Conservation (phyloP, 306 rosid species). For the Cucurbita ficifolia region DNA sequence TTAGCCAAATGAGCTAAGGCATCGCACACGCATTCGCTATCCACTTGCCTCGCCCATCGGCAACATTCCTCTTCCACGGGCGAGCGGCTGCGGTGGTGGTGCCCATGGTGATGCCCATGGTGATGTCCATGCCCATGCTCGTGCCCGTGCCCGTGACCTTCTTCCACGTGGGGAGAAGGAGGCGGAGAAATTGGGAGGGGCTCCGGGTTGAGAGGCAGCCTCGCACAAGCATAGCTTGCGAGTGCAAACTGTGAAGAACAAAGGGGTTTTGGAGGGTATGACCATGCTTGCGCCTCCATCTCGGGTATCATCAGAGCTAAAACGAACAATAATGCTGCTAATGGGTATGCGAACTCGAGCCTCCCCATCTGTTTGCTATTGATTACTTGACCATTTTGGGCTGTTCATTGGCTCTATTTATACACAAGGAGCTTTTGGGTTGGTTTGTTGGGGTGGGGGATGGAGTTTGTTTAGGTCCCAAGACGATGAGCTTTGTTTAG, state of each 20-base stretch:
- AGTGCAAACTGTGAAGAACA: conserved; percentile 58
- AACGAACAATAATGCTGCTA: conserved; percentile 4
- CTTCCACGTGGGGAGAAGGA: conserved; percentile 8
- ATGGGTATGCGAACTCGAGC: neutral
- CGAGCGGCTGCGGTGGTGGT: conserved; percentile 10
- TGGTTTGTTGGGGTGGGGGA: neutral
- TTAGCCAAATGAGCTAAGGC: conserved; percentile 41
- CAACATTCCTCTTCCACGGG: conserved; percentile 48
- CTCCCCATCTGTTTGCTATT: neutral
- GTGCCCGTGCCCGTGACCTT: neutral
- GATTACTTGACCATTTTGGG: neutral
- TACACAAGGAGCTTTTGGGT: neutral
- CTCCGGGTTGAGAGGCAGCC: conserved; percentile 24
- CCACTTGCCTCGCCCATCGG: conserved; percentile 51
- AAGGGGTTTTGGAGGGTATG: conserved; percentile 9
- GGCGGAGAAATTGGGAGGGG: conserved; percentile 11
- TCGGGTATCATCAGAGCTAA: conserved; percentile 16
- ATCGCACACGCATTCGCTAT: conserved; percentile 56
- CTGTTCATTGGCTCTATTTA: neutral
- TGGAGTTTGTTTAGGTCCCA: neutral
- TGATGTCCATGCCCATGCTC: neutral
- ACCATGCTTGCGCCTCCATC: conserved; percentile 12
- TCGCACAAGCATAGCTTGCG: conserved; percentile 55
- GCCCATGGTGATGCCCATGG: neutral
- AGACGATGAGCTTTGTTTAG: neutral